phyloP scores from a whole-genome alignment of 495 filamentous ascomycete genomes.

The Neurospora sp. region DNA sequence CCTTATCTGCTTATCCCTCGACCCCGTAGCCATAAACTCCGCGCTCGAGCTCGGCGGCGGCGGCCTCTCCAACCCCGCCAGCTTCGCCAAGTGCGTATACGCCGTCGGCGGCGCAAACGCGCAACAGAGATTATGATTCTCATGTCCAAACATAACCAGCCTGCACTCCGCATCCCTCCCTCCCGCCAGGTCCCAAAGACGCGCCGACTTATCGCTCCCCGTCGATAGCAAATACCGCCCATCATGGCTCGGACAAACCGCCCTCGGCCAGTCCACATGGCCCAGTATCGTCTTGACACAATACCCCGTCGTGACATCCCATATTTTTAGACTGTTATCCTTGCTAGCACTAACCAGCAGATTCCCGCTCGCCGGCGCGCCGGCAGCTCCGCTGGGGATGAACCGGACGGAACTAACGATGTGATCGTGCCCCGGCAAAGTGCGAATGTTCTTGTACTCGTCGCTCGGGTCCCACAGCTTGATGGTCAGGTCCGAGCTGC shows the following conservation, averaged over 20 bases:
- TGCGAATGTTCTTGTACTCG: slow-evolving; percentile 89
- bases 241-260: slow-evolving; percentile 67
- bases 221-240: slow-evolving; percentile 69
- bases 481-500: slow-evolving; percentile 77
- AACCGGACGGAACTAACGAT: slow-evolving; percentile 75
- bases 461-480: slow-evolving; percentile 92
- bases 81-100: slow-evolving; percentile 59
- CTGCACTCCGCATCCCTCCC: slow-evolving; percentile 54
- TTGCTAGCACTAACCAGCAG: slow-evolving; percentile 67
- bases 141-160: slow-evolving; percentile 71
- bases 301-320: slow-evolving; percentile 85
- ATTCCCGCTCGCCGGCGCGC: slow-evolving; percentile 55
- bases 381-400: slow-evolving; percentile 56
- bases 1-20: slow-evolving; percentile 78
- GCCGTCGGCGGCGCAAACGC: slow-evolving; percentile 69
- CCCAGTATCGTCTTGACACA: slow-evolving; percentile 73
- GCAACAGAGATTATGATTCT: slow-evolving; percentile 59
- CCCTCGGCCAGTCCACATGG: slow-evolving; percentile 74
- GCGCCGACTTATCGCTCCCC: slow-evolving; percentile 64
- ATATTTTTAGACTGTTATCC: slow-evolving; percentile 71
- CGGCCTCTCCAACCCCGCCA: slow-evolving; percentile 73
- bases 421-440: slow-evolving; percentile 82
- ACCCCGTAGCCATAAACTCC: slow-evolving; percentile 83
- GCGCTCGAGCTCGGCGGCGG: slow-evolving; percentile 51
- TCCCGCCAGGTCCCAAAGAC: slow-evolving; percentile 71